These are phyloP conservation scores for Rhizopogon vulgaris DNA, from an alignment of 768 basidiomycete genomes.

Conservation along the genomic window DNA sequence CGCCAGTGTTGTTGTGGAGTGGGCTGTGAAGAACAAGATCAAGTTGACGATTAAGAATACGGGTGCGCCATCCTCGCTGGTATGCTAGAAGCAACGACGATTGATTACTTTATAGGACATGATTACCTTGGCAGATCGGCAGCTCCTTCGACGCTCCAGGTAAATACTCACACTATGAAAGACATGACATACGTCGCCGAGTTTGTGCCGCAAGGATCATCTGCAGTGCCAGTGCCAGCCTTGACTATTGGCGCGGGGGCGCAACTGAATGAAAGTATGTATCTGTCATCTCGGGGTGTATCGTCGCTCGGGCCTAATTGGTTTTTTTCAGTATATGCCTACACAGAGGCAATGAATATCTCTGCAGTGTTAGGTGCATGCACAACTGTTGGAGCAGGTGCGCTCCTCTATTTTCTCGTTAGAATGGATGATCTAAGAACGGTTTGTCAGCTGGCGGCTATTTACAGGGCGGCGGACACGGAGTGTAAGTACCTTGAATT, in stretches of 20 bases:
- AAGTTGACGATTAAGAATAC: slow-evolving; percentile 20
- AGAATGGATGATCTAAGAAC: background rate
- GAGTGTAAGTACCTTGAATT: slow-evolving; percentile 12
- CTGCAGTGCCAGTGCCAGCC: slow-evolving; percentile 10
- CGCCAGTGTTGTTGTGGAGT: slow-evolving; percentile 13
- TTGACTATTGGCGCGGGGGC: slow-evolving; percentile 15
- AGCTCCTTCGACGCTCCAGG: slow-evolving; percentile 19
- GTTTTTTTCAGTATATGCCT: slow-evolving; percentile 10
- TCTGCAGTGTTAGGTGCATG: slow-evolving; percentile 14
- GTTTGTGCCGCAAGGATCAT: slow-evolving; percentile 15
- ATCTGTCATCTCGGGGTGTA: background rate
- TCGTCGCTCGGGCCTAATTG: background rate
- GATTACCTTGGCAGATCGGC: slow-evolving; percentile 18
- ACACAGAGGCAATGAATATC: slow-evolving; percentile 10
- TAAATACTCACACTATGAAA: slow-evolving; percentile 13
- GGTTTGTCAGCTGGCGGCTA: slow-evolving; percentile 37
- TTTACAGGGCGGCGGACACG: slow-evolving; percentile 44
- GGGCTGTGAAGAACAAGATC: slow-evolving; percentile 14
- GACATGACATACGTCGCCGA: slow-evolving; percentile 9
- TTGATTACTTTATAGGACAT: slow-evolving; percentile 10
- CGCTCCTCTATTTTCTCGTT: background rate
- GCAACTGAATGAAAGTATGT: slow-evolving; percentile 10
- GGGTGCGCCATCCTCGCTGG: slow-evolving; percentile 5
- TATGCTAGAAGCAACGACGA: background rate
- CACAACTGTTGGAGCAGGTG: slow-evolving; percentile 15